Evolutionary conservation across 768 basidiomycete genomes (phyloP).

Genomic region (Psilocybe sp.): DNA sequence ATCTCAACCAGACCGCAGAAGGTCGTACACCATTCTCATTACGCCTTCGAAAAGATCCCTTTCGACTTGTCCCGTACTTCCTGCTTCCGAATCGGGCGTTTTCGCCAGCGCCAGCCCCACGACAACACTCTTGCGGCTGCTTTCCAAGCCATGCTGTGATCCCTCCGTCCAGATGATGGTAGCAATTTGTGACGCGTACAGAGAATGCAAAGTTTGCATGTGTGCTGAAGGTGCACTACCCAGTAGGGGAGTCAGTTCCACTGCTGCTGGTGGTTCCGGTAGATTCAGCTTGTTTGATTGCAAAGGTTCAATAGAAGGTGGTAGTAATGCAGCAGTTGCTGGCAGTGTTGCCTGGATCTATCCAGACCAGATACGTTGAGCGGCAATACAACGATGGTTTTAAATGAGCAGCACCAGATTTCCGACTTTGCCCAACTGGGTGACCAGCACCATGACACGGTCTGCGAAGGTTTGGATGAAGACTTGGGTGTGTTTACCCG

Average conservation of each 20-base stretch:
- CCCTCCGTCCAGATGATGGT: constrained; percentile 74
- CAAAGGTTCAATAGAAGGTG: constrained; percentile 31
- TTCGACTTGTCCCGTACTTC: constrained; percentile 33
- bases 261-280: constrained; percentile 65
- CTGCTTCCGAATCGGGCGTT: constrained; percentile 23
- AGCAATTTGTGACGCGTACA: constrained; percentile 86
- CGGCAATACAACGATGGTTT: not conserved
- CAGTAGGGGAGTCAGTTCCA: constrained; percentile 74
- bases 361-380: constrained; percentile 5
- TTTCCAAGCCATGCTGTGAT: constrained; percentile 35
- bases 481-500: constrained; percentile 67
- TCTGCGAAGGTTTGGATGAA: constrained; percentile 79
- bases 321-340: constrained; percentile 50
- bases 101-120: constrained; percentile 71
- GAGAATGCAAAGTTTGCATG: constrained; percentile 65
- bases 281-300: constrained; percentile 35
- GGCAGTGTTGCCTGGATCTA: constrained; percentile 85
- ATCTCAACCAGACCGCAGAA: constrained; percentile 23
- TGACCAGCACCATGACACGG: constrained; percentile 80
- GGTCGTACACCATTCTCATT: constrained; percentile 43
- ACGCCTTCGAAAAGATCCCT: constrained; percentile 44
- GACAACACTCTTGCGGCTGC: constrained; percentile 56
- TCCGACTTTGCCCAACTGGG: constrained; percentile 90
- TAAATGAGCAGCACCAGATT: constrained; percentile 54
- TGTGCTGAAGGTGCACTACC: constrained; percentile 72